phyloP scores from a whole-genome alignment of 768 basidiomycete species.

The Naganishia kalamii region DNA sequence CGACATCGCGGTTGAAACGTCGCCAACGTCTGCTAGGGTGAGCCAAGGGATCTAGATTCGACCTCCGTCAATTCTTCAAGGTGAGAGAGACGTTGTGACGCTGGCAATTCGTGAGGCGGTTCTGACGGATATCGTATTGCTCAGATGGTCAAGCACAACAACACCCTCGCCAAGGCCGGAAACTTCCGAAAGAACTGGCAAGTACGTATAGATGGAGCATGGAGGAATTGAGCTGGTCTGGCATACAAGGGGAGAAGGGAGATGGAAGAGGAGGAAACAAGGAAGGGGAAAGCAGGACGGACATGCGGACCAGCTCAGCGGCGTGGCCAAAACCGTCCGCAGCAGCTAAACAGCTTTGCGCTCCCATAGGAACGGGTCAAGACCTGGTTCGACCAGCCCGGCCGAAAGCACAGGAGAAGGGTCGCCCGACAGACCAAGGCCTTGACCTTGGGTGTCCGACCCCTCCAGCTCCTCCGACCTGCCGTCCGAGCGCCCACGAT shows the following conservation, averaged over 20 bases:
- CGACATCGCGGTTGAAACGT: background rate
- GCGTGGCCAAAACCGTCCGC: background rate
- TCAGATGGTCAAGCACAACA: constrained; percentile 45
- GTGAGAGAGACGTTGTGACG: background rate
- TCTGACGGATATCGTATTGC: constrained; percentile 13
- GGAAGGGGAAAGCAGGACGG: background rate
- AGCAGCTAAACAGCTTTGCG: background rate
- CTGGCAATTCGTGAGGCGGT: background rate
- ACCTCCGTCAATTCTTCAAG: constrained; percentile 18
- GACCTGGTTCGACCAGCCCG: constrained; percentile 99
- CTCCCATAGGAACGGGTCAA: constrained; percentile 56
- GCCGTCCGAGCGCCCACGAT: constrained; percentile 94
- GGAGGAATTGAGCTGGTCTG: constrained; percentile 9
- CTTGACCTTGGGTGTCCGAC: constrained; percentile 82
- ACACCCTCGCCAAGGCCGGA: constrained; percentile 39
- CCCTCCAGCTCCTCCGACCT: constrained; percentile 81
- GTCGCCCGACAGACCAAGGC: constrained; percentile 87
- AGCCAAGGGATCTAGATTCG: constrained; percentile 17
- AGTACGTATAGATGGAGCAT: constrained; percentile 16
- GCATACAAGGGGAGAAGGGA: background rate
- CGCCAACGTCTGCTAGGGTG: background rate
- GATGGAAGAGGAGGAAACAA: background rate
- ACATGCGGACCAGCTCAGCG: background rate
- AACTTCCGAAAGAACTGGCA: constrained; percentile 36
- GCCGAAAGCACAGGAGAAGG: constrained; percentile 91